phyloP scores from a whole-genome alignment of 1,139 yeast genomes.

The Scheffersomyces segobiensis region DNA sequence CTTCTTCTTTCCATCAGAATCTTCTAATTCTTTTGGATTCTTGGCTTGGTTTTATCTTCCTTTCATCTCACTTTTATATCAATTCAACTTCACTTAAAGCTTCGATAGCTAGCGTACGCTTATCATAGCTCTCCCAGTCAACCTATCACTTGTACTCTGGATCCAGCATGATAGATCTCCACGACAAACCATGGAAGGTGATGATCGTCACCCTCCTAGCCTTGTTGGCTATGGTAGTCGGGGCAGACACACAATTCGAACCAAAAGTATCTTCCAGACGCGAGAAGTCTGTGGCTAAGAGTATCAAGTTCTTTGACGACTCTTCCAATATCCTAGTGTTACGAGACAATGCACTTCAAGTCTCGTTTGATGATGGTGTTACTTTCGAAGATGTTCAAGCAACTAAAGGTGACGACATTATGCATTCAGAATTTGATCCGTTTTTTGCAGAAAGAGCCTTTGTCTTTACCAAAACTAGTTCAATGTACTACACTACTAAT shows the following conservation, averaged over 20 bases:
- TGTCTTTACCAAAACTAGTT: constrained; percentile 38
- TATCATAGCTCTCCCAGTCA: not conserved
- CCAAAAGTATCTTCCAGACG: constrained; percentile 2
- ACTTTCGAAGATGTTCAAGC: constrained; percentile 46
- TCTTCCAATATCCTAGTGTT: constrained; percentile 48
- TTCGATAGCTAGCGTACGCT: not conserved
- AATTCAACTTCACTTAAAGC: not conserved
- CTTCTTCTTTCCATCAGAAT: not conserved
- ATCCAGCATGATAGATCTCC: not conserved
- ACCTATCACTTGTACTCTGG: not conserved
- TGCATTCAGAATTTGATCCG: constrained; percentile 43
- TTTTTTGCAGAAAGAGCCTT: constrained; percentile 51
- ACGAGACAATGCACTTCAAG: constrained; percentile 23
- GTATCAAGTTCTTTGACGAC: constrained; percentile 53
- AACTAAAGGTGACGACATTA: constrained; percentile 24
- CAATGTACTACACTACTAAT: constrained; percentile 56
- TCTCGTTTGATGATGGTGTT: constrained; percentile 61
- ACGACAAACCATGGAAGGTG: not conserved
- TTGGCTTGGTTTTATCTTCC: not conserved
- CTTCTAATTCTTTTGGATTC: not conserved
- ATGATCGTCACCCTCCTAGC: constrained; percentile 1
- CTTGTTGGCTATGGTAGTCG: not conserved
- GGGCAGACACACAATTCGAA: not conserved
- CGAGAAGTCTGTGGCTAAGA: constrained; percentile 11
- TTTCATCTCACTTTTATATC: not conserved